A percentile compares a stretch with the other conserved stretches of the same genome.
Conservation (phyloP, 495 filamentous ascomycete species). For the Aspergillus sclerotiicarbonarius region DNA sequence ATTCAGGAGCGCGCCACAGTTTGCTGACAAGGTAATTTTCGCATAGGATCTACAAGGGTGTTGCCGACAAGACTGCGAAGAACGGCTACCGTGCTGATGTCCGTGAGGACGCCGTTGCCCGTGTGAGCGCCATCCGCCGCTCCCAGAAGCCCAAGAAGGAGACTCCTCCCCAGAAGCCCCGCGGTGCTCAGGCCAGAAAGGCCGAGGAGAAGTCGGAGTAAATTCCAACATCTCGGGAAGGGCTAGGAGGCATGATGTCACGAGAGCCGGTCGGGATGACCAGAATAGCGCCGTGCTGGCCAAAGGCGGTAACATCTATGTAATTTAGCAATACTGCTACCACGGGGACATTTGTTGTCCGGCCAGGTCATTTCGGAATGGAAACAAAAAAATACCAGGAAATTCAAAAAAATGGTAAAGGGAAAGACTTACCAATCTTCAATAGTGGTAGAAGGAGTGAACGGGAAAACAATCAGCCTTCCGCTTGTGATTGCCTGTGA, state of each 20-base stretch:
- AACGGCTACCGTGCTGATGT: conserved; percentile 83
- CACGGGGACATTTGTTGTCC: conserved; percentile 8
- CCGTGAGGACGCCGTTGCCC: conserved; percentile 79
- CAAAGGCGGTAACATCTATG: conserved; percentile 29
- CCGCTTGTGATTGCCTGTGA: neutral
- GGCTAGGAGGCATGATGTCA: conserved; percentile 15
- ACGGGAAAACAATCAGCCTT: conserved; percentile 29
- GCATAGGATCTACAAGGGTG: conserved; percentile 78
- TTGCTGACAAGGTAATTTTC: conserved; percentile 21
- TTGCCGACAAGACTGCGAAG: conserved; percentile 79
- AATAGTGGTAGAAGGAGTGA: neutral
- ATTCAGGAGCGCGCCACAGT: neutral
- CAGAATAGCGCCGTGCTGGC: conserved; percentile 28
- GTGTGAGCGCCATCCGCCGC: conserved; percentile 80
- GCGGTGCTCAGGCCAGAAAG: conserved; percentile 80
- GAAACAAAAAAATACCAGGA: conserved; percentile 12
- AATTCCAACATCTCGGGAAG: conserved; percentile 15
- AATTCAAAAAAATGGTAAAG: conserved; percentile 11
- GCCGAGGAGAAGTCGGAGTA: conserved; percentile 58
- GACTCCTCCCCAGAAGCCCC: conserved; percentile 64
- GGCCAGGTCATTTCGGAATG: conserved; percentile 21
- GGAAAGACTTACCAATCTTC: conserved; percentile 1
- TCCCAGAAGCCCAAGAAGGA: conserved; percentile 80
- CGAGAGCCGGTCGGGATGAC: conserved; percentile 16
- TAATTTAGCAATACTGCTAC: conserved; percentile 36